Evolutionary conservation across 2,329 filamentous ascomycete genomes (phyloP).

Genomic region (Hypomyces rosellus): DNA sequence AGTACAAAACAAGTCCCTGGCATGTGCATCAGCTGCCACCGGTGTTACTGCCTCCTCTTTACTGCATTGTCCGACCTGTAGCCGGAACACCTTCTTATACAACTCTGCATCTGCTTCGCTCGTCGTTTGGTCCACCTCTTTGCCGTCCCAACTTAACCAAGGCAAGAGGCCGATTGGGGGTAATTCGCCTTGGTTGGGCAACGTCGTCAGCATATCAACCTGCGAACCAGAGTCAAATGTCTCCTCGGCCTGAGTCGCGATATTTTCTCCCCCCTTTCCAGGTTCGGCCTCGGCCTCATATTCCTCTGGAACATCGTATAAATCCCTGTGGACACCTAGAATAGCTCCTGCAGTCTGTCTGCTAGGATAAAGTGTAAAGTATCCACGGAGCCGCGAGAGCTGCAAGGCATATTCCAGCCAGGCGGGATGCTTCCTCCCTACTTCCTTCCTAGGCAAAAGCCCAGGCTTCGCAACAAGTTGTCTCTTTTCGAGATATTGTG

Average conservation of each 20-base stretch:
- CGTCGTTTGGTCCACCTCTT: slow-evolving; percentile 31
- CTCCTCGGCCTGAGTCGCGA: slow-evolving; percentile 10
- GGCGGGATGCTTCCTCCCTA: slow-evolving; percentile 64
- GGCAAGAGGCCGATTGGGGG: slow-evolving; percentile 45
- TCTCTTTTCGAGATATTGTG: slow-evolving; percentile 49
- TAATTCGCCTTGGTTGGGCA: slow-evolving; percentile 38
- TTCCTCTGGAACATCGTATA: slow-evolving; percentile 68
- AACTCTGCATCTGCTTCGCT: slow-evolving; percentile 39
- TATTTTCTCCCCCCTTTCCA: slow-evolving; percentile 23
- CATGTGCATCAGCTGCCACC: slow-evolving; percentile 28
- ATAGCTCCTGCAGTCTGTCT: slow-evolving; percentile 48
- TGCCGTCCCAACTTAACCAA: slow-evolving; percentile 59
- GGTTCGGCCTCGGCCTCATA: slow-evolving; percentile 31
- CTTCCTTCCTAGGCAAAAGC: slow-evolving; percentile 46
- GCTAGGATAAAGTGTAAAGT: slow-evolving; percentile 73
- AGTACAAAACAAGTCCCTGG: slow-evolving; percentile 61
- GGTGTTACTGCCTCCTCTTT: slow-evolving; percentile 21
- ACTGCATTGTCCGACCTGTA: slow-evolving; percentile 61
- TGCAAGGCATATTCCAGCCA: slow-evolving; percentile 76
- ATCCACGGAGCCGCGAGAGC: slow-evolving; percentile 69
- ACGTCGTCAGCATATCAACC: slow-evolving; percentile 42
- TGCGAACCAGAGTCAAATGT: slow-evolving; percentile 39
- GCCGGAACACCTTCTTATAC: slow-evolving; percentile 55
- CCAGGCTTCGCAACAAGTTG: slow-evolving; percentile 29
- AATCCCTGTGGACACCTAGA: slow-evolving; percentile 70